These are phyloP conservation scores for Brettanomyces nanus DNA, from an alignment of 805 yeast species.

Conservation along the genomic window DNA sequence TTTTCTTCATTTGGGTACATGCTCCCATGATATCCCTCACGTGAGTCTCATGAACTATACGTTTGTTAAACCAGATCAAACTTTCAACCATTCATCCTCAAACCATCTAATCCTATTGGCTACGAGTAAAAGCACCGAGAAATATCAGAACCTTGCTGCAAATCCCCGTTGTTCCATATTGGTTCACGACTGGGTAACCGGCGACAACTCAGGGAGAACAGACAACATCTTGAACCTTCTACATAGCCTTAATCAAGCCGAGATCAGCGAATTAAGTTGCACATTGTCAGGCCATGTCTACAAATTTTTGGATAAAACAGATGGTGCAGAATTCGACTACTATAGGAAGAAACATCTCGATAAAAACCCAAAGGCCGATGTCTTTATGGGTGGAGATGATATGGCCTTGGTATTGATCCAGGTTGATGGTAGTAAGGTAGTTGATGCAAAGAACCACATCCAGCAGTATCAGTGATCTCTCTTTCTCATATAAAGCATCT, in stretches of 20 bases:
- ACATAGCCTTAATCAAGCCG: constrained; percentile 70
- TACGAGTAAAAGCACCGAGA: constrained; percentile 63
- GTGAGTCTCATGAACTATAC: constrained; percentile 90
- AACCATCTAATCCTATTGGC: constrained; percentile 49
- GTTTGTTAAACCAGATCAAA: constrained; percentile 38
- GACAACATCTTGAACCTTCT: constrained; percentile 46
- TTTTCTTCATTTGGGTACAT: constrained; percentile 80
- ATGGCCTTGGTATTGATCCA: constrained; percentile 59
- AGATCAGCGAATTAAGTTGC: constrained; percentile 72
- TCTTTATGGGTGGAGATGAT: constrained; percentile 57
- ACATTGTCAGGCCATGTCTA: constrained; percentile 68
- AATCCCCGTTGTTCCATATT: constrained; percentile 78
- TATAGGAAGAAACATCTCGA: constrained; percentile 55
- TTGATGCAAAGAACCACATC: constrained; percentile 66
- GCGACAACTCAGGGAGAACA: constrained; percentile 15
- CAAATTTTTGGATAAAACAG: constrained; percentile 35
- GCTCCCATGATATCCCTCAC: constrained; percentile 61
- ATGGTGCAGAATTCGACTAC: constrained; percentile 42
- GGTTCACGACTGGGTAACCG: constrained; percentile 84
- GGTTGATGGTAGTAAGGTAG: constrained; percentile 63
- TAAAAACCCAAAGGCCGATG: constrained; percentile 60
- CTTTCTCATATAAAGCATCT: too few species aligned
- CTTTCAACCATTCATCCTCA: constrained; percentile 14
- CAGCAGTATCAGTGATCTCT: constrained; percentile 1
- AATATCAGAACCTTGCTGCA: constrained; percentile 55